These are phyloP conservation scores for Fusarium sp. DNA, from an alignment of 2,329 filamentous ascomycete species.

Conservation along the genomic window DNA sequence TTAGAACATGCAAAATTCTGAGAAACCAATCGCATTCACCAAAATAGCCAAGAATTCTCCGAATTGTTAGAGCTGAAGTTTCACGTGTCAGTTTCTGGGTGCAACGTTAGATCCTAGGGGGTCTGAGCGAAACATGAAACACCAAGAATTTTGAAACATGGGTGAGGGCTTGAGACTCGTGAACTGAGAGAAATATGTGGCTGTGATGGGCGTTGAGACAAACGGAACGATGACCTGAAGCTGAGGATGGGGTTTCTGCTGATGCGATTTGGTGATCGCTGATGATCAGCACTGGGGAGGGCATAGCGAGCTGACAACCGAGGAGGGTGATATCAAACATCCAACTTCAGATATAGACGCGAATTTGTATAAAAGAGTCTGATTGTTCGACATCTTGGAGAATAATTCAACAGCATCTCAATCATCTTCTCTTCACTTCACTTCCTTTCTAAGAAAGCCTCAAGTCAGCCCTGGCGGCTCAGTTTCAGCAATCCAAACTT, in stretches of 20 bases:
- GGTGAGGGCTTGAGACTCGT: neutral
- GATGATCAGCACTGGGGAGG: neutral
- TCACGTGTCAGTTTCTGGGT: neutral
- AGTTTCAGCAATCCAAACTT: neutral
- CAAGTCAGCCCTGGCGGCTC: constrained; percentile 7
- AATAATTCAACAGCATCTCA: neutral
- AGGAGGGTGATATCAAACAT: neutral
- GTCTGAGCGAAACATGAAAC: constrained; percentile 30
- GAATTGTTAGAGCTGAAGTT: neutral
- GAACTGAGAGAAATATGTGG: neutral
- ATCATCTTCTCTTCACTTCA: neutral
- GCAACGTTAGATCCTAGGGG: neutral
- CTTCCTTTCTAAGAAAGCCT: neutral
- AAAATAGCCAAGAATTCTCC: neutral
- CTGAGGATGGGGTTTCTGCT: neutral
- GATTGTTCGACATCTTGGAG: neutral
- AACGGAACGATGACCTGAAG: constrained; percentile 17
- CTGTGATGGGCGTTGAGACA: neutral
- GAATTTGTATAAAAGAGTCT: constrained; percentile 1
- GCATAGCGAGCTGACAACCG: neutral
- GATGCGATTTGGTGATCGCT: neutral
- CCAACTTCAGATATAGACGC: neutral
- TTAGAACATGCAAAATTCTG: neutral
- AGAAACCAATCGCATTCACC: constrained; percentile 11
- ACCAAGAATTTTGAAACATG: constrained; percentile 15